Evolutionary conservation across 1,284 basidiomycete species (phyloP), one percentile per base, ranked within the genome.

Genomic region (Puccinia sorghi): DNA sequence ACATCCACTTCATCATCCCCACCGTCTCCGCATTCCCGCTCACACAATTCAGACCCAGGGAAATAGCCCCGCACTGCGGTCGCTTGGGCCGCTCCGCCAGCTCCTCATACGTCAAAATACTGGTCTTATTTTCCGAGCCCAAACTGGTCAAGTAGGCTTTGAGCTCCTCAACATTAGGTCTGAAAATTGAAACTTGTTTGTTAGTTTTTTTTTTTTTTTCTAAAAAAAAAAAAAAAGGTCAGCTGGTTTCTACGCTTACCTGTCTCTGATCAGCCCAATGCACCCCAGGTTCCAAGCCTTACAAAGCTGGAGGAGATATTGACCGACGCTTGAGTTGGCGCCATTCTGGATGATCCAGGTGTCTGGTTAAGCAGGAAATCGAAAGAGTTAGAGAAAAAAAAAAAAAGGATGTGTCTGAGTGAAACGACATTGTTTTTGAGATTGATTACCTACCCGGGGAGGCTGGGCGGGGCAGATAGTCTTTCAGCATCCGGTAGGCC

Each of bases 41-140:
- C 15, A 94, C 89, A 83, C 92, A 93, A 83, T 94, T 94, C 32
- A 94, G 86, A 9, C 89, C 90, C 2, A 94, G 86, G 32, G 87
- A 87, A 70, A 91, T 89, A 8, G 86, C 84, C 88, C 79, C 17
- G 7, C 75, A 79, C 57, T 77, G 66, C 69, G 67, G 75, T 52
- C 64, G 71, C 41, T 22, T 11, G 15, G 15, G 25, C 73, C 87
- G 84, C 80, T 88, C 88, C 63, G 90, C 84, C 41, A 86, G 86
- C 12, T 87, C 84, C 17, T 79, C 67, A 39, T 76, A 69, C 9
- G 74, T 76, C 41, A 76, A 22, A 13, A 76, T 75, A 5, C 20
- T 41, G 1, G 72, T 75, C 27, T 54, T 56, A 43, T 67, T 25
- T 25, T 52, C 20, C 32, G 37, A 32, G 22, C 74, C 74, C 1